Base-by-base conservation (phyloP, 2,329 filamentous ascomycete genomes). In the Colletotrichum neosansevieriae region DNA sequence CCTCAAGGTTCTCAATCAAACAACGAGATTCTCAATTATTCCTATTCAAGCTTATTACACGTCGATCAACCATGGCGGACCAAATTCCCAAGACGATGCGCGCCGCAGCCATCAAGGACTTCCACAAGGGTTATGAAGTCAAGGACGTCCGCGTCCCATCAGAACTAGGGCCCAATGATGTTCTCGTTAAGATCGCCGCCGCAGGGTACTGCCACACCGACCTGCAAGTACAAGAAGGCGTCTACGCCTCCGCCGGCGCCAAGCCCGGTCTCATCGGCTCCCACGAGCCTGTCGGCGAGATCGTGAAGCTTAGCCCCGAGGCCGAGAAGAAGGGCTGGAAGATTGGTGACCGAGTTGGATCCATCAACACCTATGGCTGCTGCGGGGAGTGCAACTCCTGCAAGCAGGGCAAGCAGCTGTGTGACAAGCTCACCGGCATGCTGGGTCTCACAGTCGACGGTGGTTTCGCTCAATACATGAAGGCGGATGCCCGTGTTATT, bases 251-350 rank as follows among this genome's bases (percentile, higher is more conserved):
- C 62, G 21, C 74, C 40, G 58, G 74, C 40, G 65, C 73, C 63
- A 19, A 72, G 61, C 58, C 74, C 64, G 63, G 63, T 1, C 58
- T 70, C 4, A 70, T 75, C n/a, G 87, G 89, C 59, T 70, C 65
- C 2, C 90, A 92, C 74, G 90, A 92, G 73, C 90, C 90, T 71
- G 89, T 88, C 1, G 90, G 90, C 5, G 81, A 83, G 54, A 83
- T 92, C 15, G 82, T 86, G 38, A 85, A 89, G 72, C 77, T 85
- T 44, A 89, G 89, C 1, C 80, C 82, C 13, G 81, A 72, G 44
- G 71, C 67, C 4, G 54, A 47, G 40, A 60, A 51, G 42, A 57
- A 63, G 19, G 71, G 71, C 11, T 69, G 70, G 17, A 54, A 85
- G 70, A 82, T 85, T 65, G 89, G 89, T 15, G 89, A 92, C 74